Base-by-base conservation (phyloP, 1,139 yeast species). In the Kazachstania sp. region DNA sequence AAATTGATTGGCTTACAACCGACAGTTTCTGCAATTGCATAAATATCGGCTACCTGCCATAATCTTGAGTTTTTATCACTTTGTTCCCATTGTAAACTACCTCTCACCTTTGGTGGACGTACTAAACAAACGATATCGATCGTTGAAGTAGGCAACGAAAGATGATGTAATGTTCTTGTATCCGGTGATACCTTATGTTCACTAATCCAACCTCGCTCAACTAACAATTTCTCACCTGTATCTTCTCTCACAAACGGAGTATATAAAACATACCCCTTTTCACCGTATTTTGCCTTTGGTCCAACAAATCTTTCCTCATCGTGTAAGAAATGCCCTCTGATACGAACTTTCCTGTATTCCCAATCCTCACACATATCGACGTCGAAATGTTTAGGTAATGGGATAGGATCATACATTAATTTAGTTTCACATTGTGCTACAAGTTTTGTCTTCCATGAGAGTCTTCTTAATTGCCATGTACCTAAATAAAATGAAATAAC, bases 151-250 rank as follows among this genome's bases (percentile, higher is more conserved):
- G 95, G 95, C 49, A 83, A 61, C 1, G 94, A 81, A 53, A 84
- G 71, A 64, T 78, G 90, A 41, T 72, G 73, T 61, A 76, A 73
- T 58, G 71, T 75, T 57, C 98, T 75, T 7, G 72, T 68, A 11
- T 71, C 67, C 31, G 94, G 95, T 28, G 79, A 71, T 5, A 84
- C 82, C 54, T 78, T 79, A 16, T 81, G 83, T 56, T 84, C 87
- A 32, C 79, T 71, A 42, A 92, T 81, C 95, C 97, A 92, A 7
- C 99, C 99, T 55, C 99, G 77, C 64, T 87, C 95, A 32, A 92
- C 76, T 48, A 92, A 71, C 28, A 90, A 70, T 47, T 70, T 73
- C 9, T 83, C 83, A 0, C 86, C 86, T 13, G 95, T 95, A 54
- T 79, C 79, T 12, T 78, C 71, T 51, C 95, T 77, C 28, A 79